Evolutionary conservation across 371 early-diverging fungal genomes (phyloP).

Genomic region (Mucor piriformis): DNA sequence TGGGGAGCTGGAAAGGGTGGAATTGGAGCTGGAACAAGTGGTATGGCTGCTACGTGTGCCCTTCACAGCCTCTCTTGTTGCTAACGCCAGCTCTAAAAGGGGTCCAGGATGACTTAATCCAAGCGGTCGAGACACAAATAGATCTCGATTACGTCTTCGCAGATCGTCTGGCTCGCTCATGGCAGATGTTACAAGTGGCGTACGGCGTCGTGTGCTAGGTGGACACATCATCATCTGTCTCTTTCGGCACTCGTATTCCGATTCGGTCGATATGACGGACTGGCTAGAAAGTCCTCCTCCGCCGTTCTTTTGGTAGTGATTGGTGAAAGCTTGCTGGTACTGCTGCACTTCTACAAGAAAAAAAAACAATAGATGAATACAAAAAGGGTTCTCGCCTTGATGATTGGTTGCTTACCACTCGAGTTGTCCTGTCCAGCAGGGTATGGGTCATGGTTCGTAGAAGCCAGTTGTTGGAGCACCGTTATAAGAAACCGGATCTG

Average conservation of each 20-base stretch:
- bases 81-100: constrained; percentile 48
- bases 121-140: constrained; percentile 35
- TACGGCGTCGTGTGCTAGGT: constrained; percentile 14
- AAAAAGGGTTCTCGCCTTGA: not conserved
- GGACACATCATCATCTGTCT: constrained; percentile 37
- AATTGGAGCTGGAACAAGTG: constrained; percentile 15
- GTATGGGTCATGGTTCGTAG: constrained; percentile 64
- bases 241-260: constrained; percentile 40
- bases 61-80: constrained; percentile 36
- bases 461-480: constrained; percentile 88
- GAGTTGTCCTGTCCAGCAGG: constrained; percentile 63
- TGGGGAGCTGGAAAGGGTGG: constrained; percentile 2
- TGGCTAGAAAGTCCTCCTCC: constrained; percentile 1
- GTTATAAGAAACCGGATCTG: constrained; percentile 94
- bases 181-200: constrained; percentile 33
- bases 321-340: not conserved
- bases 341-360: not conserved
- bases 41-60: constrained; percentile 13
- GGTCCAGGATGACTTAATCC: constrained; percentile 34
- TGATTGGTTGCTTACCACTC: constrained; percentile 1
- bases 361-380: not conserved
- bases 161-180: constrained; percentile 52
- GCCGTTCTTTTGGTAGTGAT: not conserved
- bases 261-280: constrained; percentile 44
- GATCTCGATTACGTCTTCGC: constrained; percentile 37